Evolutionary conservation across 345 rosid genomes (phyloP).

Genomic region (Salix suchowensis): DNA sequence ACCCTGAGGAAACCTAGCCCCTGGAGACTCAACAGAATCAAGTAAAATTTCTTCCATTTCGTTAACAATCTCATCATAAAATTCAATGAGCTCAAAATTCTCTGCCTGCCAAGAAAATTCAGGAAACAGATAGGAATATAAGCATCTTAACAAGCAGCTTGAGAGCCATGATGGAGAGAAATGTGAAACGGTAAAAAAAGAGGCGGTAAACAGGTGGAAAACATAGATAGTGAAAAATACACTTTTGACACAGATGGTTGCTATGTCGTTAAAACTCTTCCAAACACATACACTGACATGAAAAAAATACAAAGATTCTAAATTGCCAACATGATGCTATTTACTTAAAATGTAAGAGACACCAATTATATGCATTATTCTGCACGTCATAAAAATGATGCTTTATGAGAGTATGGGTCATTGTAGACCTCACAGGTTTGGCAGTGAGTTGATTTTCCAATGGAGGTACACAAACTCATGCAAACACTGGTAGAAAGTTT

Average conservation of each 20-base stretch:
- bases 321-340: not conserved
- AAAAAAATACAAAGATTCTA: not conserved
- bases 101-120: constrained; percentile 26
- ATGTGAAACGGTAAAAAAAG: not conserved
- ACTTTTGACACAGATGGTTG: not conserved
- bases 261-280: not conserved
- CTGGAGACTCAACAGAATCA: constrained; percentile 67
- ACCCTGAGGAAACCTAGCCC: constrained; percentile 51
- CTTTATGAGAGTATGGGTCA: not conserved
- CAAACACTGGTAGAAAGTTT: not conserved
- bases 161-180: not conserved
- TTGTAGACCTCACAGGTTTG: not conserved
- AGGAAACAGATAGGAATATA: constrained; percentile 10
- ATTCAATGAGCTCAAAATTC: constrained; percentile 50
- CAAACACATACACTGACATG: not conserved
- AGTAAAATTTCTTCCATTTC: constrained; percentile 97
- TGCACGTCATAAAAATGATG: not conserved
- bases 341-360: not conserved
- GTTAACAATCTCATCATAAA: constrained; percentile 79
- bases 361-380: not conserved
- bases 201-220: not conserved
- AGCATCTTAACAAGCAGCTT: constrained; percentile 15
- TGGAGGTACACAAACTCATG: not conserved
- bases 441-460: not conserved
- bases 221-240: not conserved